Evolutionary conservation across 768 basidiomycete genomes (phyloP).

Genomic region (Russula dissimulans): DNA sequence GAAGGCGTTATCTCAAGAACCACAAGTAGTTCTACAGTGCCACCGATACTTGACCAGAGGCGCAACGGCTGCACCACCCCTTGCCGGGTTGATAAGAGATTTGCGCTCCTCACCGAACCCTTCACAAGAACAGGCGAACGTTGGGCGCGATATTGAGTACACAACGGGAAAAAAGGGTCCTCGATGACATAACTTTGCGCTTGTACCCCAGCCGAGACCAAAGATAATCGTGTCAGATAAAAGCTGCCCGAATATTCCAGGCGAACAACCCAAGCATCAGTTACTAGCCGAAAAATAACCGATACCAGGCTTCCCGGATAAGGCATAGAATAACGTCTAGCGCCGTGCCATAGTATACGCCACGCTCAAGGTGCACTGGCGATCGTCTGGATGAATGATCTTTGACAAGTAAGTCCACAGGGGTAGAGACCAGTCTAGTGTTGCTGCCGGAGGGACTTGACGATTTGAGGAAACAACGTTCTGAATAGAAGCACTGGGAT

Average conservation of each 20-base stretch:
- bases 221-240: constrained; percentile 8
- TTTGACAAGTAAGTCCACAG: neutral
- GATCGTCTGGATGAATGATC: neutral
- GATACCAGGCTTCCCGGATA: constrained; percentile 1
- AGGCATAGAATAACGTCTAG: neutral
- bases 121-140: neutral
- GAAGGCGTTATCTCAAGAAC: neutral
- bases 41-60: neutral
- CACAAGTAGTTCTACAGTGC: neutral
- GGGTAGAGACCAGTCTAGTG: neutral
- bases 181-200: neutral
- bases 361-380: neutral
- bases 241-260: constrained; percentile 11
- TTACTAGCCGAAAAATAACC: constrained; percentile 13
- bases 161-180: neutral
- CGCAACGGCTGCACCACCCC: neutral
- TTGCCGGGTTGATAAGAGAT: neutral
- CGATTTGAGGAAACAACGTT: neutral
- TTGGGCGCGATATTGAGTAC: neutral
- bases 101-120: neutral
- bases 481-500: constrained; percentile 4
- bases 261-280: constrained; percentile 1
- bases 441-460: neutral
- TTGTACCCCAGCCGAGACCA: neutral
- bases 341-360: neutral